Conservation (phyloP, 2,329 filamentous ascomycete genomes). For the Huntiella omanensis region DNA sequence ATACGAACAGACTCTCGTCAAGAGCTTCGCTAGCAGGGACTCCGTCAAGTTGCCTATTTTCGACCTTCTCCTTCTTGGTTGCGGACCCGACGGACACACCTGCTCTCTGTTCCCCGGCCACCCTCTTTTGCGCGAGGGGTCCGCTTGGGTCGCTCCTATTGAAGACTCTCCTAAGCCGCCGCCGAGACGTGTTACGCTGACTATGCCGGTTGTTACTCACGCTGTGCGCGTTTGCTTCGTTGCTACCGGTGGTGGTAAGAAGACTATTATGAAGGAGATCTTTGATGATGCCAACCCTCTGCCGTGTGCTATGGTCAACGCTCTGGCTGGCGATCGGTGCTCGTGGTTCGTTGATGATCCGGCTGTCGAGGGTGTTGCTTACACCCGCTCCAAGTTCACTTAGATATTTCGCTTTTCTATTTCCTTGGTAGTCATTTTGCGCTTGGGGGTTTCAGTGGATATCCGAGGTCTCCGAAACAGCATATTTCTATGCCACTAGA, state of each 20-base stretch:
- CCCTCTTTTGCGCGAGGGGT: conserved; percentile 64
- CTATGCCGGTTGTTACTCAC: conserved; percentile 75
- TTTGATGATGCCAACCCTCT: conserved; percentile 69
- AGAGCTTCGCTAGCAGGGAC: conserved; percentile 75
- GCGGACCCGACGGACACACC: conserved; percentile 90
- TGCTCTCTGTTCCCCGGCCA: conserved; percentile 92
- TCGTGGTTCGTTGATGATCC: conserved; percentile 88
- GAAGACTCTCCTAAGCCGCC: conserved; percentile 92
- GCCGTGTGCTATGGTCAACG: conserved; percentile 78
- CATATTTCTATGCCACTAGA: too few species aligned
- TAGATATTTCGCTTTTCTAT: too few species aligned
- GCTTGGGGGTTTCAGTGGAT: too few species aligned
- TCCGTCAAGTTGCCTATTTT: conserved; percentile 90
- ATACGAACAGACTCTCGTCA: conserved; percentile 78
- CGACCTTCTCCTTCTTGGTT: conserved; percentile 81
- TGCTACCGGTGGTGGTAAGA: conserved; percentile 75
- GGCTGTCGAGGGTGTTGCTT: conserved; percentile 70
- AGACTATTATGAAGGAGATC: conserved; percentile 79
- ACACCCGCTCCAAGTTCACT: conserved; percentile 36
- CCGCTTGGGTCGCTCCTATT: conserved; percentile 84
- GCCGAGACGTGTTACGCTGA: conserved; percentile 75
- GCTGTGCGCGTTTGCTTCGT: conserved; percentile 78
- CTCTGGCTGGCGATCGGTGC: conserved; percentile 63
- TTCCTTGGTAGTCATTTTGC: too few species aligned
- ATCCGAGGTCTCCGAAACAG: too few species aligned